Base-by-base conservation (phyloP, 202 grass and related monocot species). In the Saccharum hybrid region DNA sequence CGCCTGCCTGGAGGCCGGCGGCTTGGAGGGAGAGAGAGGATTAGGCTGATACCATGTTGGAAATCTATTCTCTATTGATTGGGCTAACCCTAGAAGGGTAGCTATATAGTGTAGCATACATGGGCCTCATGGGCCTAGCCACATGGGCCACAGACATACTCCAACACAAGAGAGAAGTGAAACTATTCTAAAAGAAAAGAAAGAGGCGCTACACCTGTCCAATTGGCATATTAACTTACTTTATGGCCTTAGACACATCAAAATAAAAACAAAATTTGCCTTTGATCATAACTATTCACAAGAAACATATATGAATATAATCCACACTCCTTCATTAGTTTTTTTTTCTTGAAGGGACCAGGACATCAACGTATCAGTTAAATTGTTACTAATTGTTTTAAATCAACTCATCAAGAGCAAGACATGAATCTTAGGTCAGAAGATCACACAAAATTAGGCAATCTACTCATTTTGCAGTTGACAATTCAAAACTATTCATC, bases 381-480 rank as follows among this genome's bases (percentile, higher is more conserved):
- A 72, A 46, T 26, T 71, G 15, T 68, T 42, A 71, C 7, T 61
- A 33, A 43, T 43, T 56, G 30, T 68, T 56, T 16, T 18, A 43
- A 62, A 83, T 74, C 11, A 65, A 82, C 4, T 48, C 31, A 83
- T 66, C 60, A 66, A 52, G 42, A 66, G 42, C 3, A 82, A 57
- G 13, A 67, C 34, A 76, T 59, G 71, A 68, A 54, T 30, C 42
- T 71, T 34, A 78, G 49, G 66, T 63, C 2, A 16, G 57, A 57
- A 66, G 1, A 80, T 56, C 6, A 51, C 28, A 60, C 7, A 40
- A 80, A 23, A 80, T 51, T 43, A 74, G 2, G 9, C 15, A 66
- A 72, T 56, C 11, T 63, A 42, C 42, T 57, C 12, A 85, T 41
- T 77, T 49, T 69, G 52, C 5, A 84, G 31, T 19, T 63, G 31